A percentile compares a stretch with the other conserved stretches of the same genome.
Conservation (phyloP, 805 yeast species). For the Cyberlindnera veronae region DNA sequence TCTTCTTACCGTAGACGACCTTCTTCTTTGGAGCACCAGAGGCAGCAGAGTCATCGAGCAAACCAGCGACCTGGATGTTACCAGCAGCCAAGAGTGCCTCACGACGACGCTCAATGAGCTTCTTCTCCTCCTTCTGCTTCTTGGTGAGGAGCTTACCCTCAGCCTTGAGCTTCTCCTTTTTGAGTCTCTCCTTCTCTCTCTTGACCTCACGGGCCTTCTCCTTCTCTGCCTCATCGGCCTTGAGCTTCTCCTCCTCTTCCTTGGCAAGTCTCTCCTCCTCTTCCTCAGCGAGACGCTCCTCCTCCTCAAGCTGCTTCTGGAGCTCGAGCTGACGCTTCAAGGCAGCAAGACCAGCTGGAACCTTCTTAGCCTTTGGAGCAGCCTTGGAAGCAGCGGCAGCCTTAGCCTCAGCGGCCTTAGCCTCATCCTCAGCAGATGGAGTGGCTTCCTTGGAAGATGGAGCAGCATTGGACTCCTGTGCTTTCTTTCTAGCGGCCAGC, state of each 20-base stretch:
- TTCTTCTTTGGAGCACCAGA: slow-evolving; percentile 52
- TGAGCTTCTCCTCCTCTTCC: slow-evolving; percentile 49
- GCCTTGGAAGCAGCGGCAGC: slow-evolving; percentile 38
- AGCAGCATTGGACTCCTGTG: slow-evolving; percentile 25
- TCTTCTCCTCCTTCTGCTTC: slow-evolving; percentile 93
- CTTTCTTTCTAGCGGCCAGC: slow-evolving; percentile 81
- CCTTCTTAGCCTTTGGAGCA: slow-evolving; percentile 60
- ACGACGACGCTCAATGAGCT: slow-evolving; percentile 81
- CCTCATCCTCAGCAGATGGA: slow-evolving; percentile 26
- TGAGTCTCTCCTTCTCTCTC: slow-evolving; percentile 83
- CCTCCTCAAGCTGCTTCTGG: slow-evolving; percentile 85
- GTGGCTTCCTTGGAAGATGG: slow-evolving; percentile 21
- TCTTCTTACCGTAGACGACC: slow-evolving; percentile 68
- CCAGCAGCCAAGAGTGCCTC: slow-evolving; percentile 76
- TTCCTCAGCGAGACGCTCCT: slow-evolving; percentile 67
- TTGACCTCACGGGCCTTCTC: slow-evolving; percentile 60
- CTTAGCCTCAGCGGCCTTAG: slow-evolving; percentile 24
- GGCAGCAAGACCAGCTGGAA: slow-evolving; percentile 89
- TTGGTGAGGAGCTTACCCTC: slow-evolving; percentile 93
- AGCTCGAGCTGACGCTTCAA: slow-evolving; percentile 85
- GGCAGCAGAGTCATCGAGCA: slow-evolving; percentile 33
- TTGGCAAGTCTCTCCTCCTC: slow-evolving; percentile 56
- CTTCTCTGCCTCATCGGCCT: slow-evolving; percentile 41
- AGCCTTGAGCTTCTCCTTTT: slow-evolving; percentile 88
- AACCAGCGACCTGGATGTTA: slow-evolving; percentile 71